These are phyloP conservation scores for Leavenworthia alabamica DNA, from an alignment of 345 rosid genomes.

Conservation along the genomic window DNA sequence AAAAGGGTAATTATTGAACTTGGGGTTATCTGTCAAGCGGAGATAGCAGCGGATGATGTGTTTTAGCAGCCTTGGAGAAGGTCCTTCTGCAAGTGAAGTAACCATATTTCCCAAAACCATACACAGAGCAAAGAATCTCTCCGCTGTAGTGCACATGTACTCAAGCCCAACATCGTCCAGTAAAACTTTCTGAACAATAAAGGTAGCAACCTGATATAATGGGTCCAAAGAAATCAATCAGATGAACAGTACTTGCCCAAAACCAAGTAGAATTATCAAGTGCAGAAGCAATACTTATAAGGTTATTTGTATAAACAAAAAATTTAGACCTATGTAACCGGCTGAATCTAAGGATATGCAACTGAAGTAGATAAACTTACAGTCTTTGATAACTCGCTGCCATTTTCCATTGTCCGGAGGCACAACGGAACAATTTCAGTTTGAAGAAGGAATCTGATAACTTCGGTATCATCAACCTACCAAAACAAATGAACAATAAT, in stretches of 20 bases:
- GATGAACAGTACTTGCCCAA: no score
- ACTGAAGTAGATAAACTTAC: slow-evolving; percentile 35
- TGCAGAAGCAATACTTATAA: no score
- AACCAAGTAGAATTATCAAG: no score
- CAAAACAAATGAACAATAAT: no score
- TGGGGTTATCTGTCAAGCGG: slow-evolving; percentile 68
- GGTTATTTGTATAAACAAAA: no score
- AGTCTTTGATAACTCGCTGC: slow-evolving; percentile 40
- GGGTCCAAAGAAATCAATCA: neutral
- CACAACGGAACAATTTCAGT: slow-evolving; percentile 43
- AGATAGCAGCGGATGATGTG: slow-evolving; percentile 86
- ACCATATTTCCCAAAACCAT: slow-evolving; percentile 79
- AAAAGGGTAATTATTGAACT: slow-evolving; percentile 37
- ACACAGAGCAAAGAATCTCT: slow-evolving; percentile 83
- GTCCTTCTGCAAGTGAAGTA: slow-evolving; percentile 72
- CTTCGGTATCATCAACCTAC: slow-evolving; percentile 42
- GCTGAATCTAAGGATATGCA: slow-evolving; percentile 10
- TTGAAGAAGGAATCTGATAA: slow-evolving; percentile 35
- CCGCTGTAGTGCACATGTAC: slow-evolving; percentile 75
- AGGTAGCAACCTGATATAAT: slow-evolving; percentile 78
- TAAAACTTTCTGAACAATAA: slow-evolving; percentile 78
- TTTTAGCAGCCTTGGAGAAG: slow-evolving; percentile 65
- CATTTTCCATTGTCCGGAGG: slow-evolving; percentile 44
- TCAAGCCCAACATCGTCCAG: slow-evolving; percentile 88
- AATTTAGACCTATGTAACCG: no score